A percentile compares a stretch with the other conserved stretches of the same genome.
These are phyloP conservation scores for Polygonum maritimum DNA, from an alignment of 148 eudicot species.

Conservation along the genomic window DNA sequence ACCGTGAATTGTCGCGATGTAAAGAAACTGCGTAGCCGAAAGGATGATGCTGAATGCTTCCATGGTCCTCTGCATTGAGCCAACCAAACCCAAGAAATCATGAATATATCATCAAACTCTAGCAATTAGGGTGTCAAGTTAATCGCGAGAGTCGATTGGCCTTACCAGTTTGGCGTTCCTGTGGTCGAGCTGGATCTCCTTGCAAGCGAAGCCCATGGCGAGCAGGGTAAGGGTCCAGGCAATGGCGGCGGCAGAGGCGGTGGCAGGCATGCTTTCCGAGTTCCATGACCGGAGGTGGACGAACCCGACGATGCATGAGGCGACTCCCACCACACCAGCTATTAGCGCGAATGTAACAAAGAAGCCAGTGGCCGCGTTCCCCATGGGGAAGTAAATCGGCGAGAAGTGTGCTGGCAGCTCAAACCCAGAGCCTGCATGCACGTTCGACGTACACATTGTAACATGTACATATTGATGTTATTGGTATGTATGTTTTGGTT, in stretches of 20 bases:
- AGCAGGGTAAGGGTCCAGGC: slow-evolving; percentile 78
- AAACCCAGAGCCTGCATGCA: slow-evolving; percentile 42
- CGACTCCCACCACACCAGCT: slow-evolving; percentile 83
- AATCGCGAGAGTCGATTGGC: neutral
- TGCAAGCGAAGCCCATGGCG: slow-evolving; percentile 91
- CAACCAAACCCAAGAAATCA: neutral
- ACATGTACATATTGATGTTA: neutral
- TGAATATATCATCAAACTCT: neutral
- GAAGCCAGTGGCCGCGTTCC: slow-evolving; percentile 91
- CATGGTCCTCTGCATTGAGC: slow-evolving; percentile 18
- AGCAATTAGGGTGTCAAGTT: neutral
- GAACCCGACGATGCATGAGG: slow-evolving; percentile 56
- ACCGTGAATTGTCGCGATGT: slow-evolving; percentile 3
- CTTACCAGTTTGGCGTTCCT: slow-evolving; percentile 66
- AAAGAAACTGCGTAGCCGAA: slow-evolving; percentile 14
- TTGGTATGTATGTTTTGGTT: neutral
- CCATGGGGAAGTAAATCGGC: slow-evolving; percentile 92
- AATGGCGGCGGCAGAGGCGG: slow-evolving; percentile 53
- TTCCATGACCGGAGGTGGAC: slow-evolving; percentile 50
- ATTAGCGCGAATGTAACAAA: slow-evolving; percentile 63
- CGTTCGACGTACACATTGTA: no score
- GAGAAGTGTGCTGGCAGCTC: slow-evolving; percentile 83
- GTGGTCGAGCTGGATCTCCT: slow-evolving; percentile 51
- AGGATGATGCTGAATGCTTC: slow-evolving; percentile 21
- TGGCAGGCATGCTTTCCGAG: slow-evolving; percentile 41